A percentile compares a stretch with the other conserved stretches of the same genome.
Evolutionary conservation across 2,329 filamentous ascomycete species (phyloP).

Genomic region (Bipolaris sorokiniana): DNA sequence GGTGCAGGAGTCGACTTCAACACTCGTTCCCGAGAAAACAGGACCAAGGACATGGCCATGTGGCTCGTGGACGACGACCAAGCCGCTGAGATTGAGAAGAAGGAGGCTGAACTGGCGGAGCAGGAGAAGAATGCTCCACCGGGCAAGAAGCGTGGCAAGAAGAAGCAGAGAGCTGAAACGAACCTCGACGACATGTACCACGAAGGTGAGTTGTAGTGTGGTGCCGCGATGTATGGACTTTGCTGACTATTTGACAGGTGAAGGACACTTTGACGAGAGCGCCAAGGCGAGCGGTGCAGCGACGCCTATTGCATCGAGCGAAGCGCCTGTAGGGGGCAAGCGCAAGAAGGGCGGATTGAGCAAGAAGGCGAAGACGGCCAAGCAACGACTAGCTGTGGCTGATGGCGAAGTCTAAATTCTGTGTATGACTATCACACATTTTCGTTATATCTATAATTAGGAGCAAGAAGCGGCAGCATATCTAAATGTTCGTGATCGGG

Average conservation of each 20-base stretch:
- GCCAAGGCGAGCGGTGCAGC: slow-evolving; percentile 85
- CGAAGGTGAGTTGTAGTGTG: slow-evolving; percentile 75
- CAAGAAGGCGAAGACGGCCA: slow-evolving; percentile 60
- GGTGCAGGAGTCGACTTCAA: slow-evolving; percentile 93
- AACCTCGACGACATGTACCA: slow-evolving; percentile 97
- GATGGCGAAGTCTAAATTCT: slow-evolving; percentile 49
- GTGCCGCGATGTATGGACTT: background rate
- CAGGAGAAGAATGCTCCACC: slow-evolving; percentile 60
- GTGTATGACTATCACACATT: slow-evolving; percentile 17
- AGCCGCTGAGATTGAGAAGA: slow-evolving; percentile 89
- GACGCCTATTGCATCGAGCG: slow-evolving; percentile 69
- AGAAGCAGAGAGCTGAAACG: slow-evolving; percentile 65
- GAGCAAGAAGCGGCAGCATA: background rate
- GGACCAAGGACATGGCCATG: slow-evolving; percentile 97
- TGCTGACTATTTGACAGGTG: slow-evolving; percentile 65
- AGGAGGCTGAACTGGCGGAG: slow-evolving; percentile 82
- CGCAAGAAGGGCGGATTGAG: slow-evolving; percentile 56
- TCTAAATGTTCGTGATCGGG: slow-evolving; percentile 1
- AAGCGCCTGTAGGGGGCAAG: slow-evolving; percentile 51
- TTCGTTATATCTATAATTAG: slow-evolving; percentile 20
- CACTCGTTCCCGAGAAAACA: slow-evolving; percentile 85
- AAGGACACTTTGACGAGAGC: slow-evolving; percentile 93
- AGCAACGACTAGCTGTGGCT: slow-evolving; percentile 57
- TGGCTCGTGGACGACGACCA: slow-evolving; percentile 98
- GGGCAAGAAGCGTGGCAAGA: slow-evolving; percentile 65